A percentile compares a stretch with the other conserved stretches of the same genome.
phyloP scores from a whole-genome alignment of 202 grass and related monocot species.

The Brachypodium distachyon region DNA sequence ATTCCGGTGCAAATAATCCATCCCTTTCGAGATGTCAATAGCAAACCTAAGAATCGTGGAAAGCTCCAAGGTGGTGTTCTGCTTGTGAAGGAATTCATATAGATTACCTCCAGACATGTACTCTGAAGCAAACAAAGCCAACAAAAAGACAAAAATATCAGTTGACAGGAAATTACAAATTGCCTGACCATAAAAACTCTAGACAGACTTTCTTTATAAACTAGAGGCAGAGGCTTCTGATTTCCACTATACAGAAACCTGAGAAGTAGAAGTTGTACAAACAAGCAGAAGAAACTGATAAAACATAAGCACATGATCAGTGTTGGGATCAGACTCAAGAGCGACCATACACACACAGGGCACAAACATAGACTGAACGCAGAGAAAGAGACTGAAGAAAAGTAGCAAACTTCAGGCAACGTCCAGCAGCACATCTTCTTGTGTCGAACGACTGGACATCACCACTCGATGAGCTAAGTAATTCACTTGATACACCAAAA shows the following conservation, averaged over 20 bases:
- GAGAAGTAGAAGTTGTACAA: neutral
- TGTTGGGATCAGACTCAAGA: neutral
- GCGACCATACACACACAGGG: neutral
- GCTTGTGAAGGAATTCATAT: slow-evolving; percentile 82
- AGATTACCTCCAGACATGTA: slow-evolving; percentile 85
- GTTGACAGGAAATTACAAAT: neutral
- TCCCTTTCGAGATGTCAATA: slow-evolving; percentile 75
- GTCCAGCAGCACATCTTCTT: neutral
- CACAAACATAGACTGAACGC: neutral
- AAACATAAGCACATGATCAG: neutral
- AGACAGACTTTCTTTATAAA: neutral
- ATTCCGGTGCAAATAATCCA: slow-evolving; percentile 86
- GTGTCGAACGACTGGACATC: neutral
- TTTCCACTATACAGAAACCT: neutral
- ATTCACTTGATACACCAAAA: neutral
- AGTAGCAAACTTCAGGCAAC: neutral
- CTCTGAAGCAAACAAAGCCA: slow-evolving; percentile 45
- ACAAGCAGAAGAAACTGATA: neutral
- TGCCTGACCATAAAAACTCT: neutral
- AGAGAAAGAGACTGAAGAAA: neutral
- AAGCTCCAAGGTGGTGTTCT: slow-evolving; percentile 55
- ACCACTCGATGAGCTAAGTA: neutral
- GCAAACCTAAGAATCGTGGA: slow-evolving; percentile 57
- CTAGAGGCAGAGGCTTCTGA: neutral
- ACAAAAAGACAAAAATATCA: neutral